These are phyloP conservation scores for Claviceps capensis DNA, from an alignment of 2,329 filamentous ascomycete genomes.

Conservation along the genomic window DNA sequence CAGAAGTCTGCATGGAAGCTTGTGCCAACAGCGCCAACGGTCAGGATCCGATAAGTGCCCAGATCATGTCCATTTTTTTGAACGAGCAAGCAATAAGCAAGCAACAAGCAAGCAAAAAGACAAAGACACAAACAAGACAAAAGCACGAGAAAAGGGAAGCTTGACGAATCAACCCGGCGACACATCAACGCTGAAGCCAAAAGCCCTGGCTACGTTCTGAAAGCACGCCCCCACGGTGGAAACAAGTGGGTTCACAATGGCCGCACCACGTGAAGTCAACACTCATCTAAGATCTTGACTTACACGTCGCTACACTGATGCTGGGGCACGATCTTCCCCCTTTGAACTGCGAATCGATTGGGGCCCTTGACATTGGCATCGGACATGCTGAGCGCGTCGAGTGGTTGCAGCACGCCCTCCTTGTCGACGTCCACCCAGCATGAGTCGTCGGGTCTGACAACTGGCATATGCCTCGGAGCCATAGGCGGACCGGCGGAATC, in stretches of 20 bases:
- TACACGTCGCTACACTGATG: conserved; percentile 14
- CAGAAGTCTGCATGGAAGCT: background rate
- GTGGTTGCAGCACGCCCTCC: conserved; percentile 12
- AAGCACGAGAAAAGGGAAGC: background rate
- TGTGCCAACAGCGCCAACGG: background rate
- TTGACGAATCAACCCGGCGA: conserved; percentile 5
- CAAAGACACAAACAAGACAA: background rate
- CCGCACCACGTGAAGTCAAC: background rate
- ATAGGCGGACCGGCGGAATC: background rate
- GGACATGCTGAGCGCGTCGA: conserved; percentile 15
- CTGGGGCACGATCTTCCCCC: conserved; percentile 19
- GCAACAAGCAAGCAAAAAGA: background rate
- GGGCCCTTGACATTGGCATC: conserved; percentile 15
- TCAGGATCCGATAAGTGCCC: background rate
- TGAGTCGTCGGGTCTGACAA: conserved; percentile 1
- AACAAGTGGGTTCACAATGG: background rate
- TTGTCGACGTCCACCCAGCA: conserved; percentile 2
- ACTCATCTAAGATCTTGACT: conserved; percentile 8
- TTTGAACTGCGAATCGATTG: conserved; percentile 17
- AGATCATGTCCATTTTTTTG: background rate
- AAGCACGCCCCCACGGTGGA: background rate
- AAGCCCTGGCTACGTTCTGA: background rate
- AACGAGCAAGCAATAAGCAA: background rate
- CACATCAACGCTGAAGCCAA: background rate
- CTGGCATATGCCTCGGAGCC: background rate